Base-by-base conservation (phyloP, 257 asterid genomes). In the Nicotiana noctiflora region DNA sequence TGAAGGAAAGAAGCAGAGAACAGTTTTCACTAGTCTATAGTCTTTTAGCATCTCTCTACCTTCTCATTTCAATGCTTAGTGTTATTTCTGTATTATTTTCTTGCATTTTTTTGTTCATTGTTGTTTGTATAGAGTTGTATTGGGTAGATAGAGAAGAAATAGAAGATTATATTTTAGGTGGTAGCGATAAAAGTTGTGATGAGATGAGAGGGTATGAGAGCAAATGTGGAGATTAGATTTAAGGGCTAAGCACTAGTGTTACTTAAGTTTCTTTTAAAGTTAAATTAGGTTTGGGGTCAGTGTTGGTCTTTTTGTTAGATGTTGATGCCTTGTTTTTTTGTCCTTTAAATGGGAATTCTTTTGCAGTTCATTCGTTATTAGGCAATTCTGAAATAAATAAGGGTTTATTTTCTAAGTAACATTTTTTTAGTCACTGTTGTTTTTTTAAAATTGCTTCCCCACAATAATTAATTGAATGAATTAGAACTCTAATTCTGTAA, bases 81-180 rank as follows among this genome's bases (percentile, higher is more conserved):
- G 17, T 65, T 10, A 49, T 59, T 80, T 46, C 74, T 60, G 76
- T 59, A 56, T 83, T 82, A 68, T 21, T 61, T 81, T 76, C 29
- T 37, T 55, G 64, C 37, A 84, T 82, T 79, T 82, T 72, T 86
- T 88, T 40, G 86, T 84, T 88, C 81, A 40, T 85, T 88, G 86
- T 86, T 86, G 76, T 80, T 81, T 88, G 89, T 88, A 88, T 85
- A 84, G 85, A 67, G 84, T 82, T 80, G 87, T 82, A 83, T 77
- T 83, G 80, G 60, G 62, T 67, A 76, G 79, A 60, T 72, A 82
- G 79, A 81, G 84, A 84, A 83, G 79, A 65, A 63, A 37, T 84
- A 78, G 88, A 68, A 84, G 81, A 77, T 75, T 12, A 77, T 75
- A 72, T 84, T 53, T 86, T 84, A 82, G 85, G 52, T 72, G 32